Evolutionary conservation across 768 basidiomycete species (phyloP).

Genomic region (Pluteus cervinus): DNA sequence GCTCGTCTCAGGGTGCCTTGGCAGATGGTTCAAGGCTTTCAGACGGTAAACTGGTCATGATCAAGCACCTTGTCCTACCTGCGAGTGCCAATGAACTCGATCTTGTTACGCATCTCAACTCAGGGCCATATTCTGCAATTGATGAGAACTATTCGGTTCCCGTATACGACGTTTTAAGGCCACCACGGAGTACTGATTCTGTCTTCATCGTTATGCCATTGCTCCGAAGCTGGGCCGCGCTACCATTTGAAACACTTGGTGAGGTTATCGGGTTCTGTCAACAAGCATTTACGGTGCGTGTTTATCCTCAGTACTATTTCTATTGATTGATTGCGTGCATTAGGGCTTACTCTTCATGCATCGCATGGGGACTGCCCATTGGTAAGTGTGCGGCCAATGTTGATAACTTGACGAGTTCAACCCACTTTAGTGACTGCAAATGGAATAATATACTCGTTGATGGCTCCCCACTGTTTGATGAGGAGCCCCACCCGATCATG

Average conservation of each 20-base stretch:
- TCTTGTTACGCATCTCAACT: constrained; percentile 20
- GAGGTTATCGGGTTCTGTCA: constrained; percentile 23
- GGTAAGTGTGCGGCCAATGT: constrained; percentile 11
- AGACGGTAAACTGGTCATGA: constrained; percentile 22
- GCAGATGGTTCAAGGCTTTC: constrained; percentile 24
- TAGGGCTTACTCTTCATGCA: constrained; percentile 32
- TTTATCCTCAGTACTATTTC: neutral
- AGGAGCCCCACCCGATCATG: constrained; percentile 15
- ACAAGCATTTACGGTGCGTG: constrained; percentile 19
- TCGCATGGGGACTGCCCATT: constrained; percentile 19
- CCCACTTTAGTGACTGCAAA: constrained; percentile 20
- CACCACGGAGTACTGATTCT: constrained; percentile 12
- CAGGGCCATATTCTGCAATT: constrained; percentile 5
- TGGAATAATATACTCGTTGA: constrained; percentile 24
- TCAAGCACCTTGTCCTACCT: constrained; percentile 21
- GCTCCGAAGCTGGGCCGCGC: constrained; percentile 12
- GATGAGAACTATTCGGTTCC: constrained; percentile 30
- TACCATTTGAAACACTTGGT: constrained; percentile 22
- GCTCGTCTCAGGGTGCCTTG: too few relatives aligned
- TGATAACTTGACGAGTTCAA: neutral
- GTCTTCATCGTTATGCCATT: constrained; percentile 26
- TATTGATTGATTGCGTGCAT: neutral
- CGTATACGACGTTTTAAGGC: constrained; percentile 16
- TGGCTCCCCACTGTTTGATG: constrained; percentile 11
- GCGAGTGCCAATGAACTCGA: constrained; percentile 28